Evolutionary conservation across 2,329 filamentous ascomycete species (phyloP).

Genomic region (Ceratocystis diversiconidia): DNA sequence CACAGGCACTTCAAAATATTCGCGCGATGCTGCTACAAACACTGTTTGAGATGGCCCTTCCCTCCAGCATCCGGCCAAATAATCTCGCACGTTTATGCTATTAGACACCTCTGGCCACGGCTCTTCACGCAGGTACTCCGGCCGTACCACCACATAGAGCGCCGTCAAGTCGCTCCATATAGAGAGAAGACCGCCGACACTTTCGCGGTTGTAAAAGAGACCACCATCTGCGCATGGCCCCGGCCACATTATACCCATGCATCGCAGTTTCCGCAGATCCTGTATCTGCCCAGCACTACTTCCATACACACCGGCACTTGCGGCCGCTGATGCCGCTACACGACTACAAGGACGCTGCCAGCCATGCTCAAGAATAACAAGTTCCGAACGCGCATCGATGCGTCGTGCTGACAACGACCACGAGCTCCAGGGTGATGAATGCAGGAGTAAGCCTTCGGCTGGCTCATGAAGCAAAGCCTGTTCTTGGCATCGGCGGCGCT

Average conservation of each 20-base stretch:
- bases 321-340: neutral
- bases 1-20: constrained; percentile 12
- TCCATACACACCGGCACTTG: constrained; percentile 6
- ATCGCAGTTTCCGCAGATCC: neutral
- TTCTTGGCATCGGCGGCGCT: neutral
- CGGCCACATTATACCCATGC: constrained; percentile 13
- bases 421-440: constrained; percentile 12
- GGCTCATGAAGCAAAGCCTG: neutral
- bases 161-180: constrained; percentile 12
- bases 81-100: neutral
- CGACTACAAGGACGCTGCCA: constrained; percentile 14
- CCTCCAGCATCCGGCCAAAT: constrained; percentile 4
- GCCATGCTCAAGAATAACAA: constrained; percentile 15
- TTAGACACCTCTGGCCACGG: neutral
- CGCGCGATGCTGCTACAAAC: constrained; percentile 9
- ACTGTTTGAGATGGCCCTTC: constrained; percentile 1
- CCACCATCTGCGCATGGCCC: constrained; percentile 10
- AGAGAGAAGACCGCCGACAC: constrained; percentile 2
- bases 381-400: constrained; percentile 5
- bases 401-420: constrained; percentile 11
- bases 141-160: constrained; percentile 15
- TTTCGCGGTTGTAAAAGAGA: constrained; percentile 8
- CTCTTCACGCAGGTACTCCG: constrained; percentile 2
- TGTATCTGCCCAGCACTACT: constrained; percentile 9
- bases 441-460: neutral